phyloP scores from a whole-genome alignment of 2,329 filamentous ascomycete genomes.

The Amauroascus niger region DNA sequence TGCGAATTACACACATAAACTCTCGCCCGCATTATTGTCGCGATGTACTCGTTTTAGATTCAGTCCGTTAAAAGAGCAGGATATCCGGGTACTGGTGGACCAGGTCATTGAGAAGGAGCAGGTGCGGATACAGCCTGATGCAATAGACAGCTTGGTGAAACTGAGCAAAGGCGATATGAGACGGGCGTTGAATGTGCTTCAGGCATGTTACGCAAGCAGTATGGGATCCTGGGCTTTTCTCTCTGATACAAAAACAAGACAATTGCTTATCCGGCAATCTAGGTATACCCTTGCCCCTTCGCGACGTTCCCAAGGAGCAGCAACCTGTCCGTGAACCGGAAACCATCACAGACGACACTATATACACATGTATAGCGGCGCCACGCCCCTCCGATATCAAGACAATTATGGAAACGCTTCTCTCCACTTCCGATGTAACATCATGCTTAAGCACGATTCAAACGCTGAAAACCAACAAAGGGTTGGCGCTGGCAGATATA shows the following conservation, averaged over 20 bases:
- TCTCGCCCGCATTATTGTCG: slow-evolving; percentile 83
- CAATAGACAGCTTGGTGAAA: slow-evolving; percentile 70
- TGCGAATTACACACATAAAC: slow-evolving; percentile 97
- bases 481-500: slow-evolving; percentile 86
- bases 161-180: slow-evolving; percentile 96
- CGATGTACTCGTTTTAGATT: slow-evolving; percentile 93
- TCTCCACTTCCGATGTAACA: slow-evolving; percentile 77
- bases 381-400: slow-evolving; percentile 82
- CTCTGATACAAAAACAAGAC: neutral
- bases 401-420: slow-evolving; percentile 71
- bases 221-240: no score
- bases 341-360: slow-evolving; percentile 78
- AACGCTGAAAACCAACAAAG: slow-evolving; percentile 72
- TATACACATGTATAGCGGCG: slow-evolving; percentile 95
- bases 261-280: neutral
- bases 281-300: slow-evolving; percentile 59
- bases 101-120: slow-evolving; percentile 80
- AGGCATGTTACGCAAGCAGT: slow-evolving; percentile 93
- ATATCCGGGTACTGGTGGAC: slow-evolving; percentile 78
- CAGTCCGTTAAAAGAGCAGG: slow-evolving; percentile 77
- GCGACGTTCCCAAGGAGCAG: slow-evolving; percentile 49
- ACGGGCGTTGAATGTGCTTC: slow-evolving; percentile 83
- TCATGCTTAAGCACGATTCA: slow-evolving; percentile 83
- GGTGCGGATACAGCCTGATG: slow-evolving; percentile 72
- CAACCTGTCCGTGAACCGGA: slow-evolving; percentile 57